These are phyloP conservation scores for Epichloe gansuensis DNA, from an alignment of 2,329 filamentous ascomycete genomes.

Conservation along the genomic window DNA sequence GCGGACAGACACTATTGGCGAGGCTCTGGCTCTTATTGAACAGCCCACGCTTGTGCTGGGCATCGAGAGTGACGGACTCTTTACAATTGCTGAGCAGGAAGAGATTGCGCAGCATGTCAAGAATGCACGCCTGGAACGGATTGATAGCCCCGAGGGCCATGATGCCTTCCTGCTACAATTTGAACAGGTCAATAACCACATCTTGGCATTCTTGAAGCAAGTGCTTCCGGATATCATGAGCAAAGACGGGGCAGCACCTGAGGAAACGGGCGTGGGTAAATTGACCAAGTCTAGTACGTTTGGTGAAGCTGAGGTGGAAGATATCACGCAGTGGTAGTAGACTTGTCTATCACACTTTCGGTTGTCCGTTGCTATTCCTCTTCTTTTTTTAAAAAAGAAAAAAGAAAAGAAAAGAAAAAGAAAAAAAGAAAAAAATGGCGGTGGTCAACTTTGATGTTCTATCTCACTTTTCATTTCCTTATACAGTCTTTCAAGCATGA, in stretches of 20 bases:
- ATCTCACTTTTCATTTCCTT: background rate
- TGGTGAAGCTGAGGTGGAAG: conserved; percentile 89
- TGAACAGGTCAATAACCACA: conserved; percentile 85
- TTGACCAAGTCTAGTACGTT: conserved; percentile 82
- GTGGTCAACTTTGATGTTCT: too few species aligned
- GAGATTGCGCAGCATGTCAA: conserved; percentile 76
- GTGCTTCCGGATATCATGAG: conserved; percentile 82
- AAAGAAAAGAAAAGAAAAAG: too few species aligned
- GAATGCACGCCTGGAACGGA: conserved; percentile 65
- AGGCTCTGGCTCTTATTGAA: conserved; percentile 68
- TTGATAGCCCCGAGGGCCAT: conserved; percentile 89
- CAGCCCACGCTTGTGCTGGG: conserved; percentile 86
- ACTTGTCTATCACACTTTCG: background rate
- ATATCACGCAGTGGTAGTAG: conserved; percentile 85
- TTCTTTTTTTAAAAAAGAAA: too few species aligned
- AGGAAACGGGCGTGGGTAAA: conserved; percentile 41
- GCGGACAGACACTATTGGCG: conserved; percentile 52
- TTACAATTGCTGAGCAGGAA: conserved; percentile 93
- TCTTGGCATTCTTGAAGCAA: conserved; percentile 71
- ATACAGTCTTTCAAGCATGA: background rate
- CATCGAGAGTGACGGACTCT: conserved; percentile 90
- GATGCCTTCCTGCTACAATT: conserved; percentile 96
- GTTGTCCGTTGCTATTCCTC: background rate
- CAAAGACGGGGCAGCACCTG: conserved; percentile 37
- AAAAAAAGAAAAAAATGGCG: too few species aligned